Conservation (phyloP, 2,329 filamentous ascomycete genomes). For the Fusarium cyanostomum region DNA sequence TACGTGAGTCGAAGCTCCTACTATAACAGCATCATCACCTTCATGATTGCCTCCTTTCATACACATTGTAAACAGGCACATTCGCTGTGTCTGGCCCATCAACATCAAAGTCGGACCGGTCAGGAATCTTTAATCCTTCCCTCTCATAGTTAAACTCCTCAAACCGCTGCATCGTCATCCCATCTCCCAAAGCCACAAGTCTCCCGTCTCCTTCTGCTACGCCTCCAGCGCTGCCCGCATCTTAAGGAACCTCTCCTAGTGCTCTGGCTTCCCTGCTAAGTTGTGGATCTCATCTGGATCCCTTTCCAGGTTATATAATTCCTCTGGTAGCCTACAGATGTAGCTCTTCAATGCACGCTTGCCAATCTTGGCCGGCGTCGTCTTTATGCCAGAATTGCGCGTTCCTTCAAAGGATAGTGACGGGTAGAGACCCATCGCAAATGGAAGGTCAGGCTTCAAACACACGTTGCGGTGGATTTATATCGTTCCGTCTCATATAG, state of each 20-base stretch:
- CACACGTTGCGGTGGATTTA: conserved; percentile 62
- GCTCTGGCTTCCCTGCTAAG: conserved; percentile 42
- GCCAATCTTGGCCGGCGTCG: conserved; percentile 45
- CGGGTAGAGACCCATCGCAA: conserved; percentile 57
- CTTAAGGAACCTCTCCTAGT: conserved; percentile 45
- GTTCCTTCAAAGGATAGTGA: conserved; percentile 56
- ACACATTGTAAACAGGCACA: conserved; percentile 13
- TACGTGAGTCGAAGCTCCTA: conserved; percentile 15
- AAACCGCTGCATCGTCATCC: conserved; percentile 38
- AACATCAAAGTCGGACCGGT: conserved; percentile 43
- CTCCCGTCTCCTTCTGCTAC: conserved; percentile 44
- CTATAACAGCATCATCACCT: conserved; percentile 13
- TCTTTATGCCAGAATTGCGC: conserved; percentile 46
- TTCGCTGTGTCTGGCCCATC: conserved; percentile 26
- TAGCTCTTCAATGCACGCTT: conserved; percentile 53
- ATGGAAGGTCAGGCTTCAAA: conserved; percentile 60
- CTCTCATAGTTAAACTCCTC: conserved; percentile 35
- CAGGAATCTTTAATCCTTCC: conserved; percentile 41
- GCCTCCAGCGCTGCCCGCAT: conserved; percentile 43
- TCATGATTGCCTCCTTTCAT: conserved; percentile 1
- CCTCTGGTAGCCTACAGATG: conserved; percentile 55
- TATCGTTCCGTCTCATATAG: conserved; percentile 53
- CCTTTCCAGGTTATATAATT: conserved; percentile 56
- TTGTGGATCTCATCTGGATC: conserved; percentile 59
- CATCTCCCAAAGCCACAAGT: conserved; percentile 45